Conservation (phyloP, 129 eudicot species). For the Lactuca saligna region DNA sequence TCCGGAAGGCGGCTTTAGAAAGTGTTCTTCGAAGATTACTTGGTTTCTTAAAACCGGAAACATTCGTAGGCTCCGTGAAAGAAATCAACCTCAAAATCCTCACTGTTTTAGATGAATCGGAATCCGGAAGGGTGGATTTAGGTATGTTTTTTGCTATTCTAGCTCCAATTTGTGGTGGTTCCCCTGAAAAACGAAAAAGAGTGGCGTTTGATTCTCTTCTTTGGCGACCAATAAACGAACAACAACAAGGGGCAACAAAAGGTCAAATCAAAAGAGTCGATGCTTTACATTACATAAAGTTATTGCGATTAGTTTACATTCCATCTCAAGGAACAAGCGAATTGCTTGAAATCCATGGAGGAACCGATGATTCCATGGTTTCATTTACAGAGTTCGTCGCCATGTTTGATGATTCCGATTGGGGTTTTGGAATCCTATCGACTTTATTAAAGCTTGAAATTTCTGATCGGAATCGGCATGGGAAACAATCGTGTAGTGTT, state of each 20-base stretch:
- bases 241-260: constrained; percentile 38
- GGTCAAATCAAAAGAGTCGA: constrained; percentile 62
- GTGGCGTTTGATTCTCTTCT: constrained; percentile 82
- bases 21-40: constrained; percentile 71
- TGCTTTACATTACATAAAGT: constrained; percentile 61
- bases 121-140: constrained; percentile 84
- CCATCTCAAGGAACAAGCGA: constrained; percentile 83
- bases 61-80: constrained; percentile 87
- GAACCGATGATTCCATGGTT: constrained; percentile 57
- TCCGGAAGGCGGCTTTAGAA: constrained; percentile 91
- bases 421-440: constrained; percentile 90
- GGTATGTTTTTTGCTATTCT: constrained; percentile 93
- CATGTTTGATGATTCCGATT: constrained; percentile 91
- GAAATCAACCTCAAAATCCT: constrained; percentile 86
- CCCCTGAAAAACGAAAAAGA: constrained; percentile 69
- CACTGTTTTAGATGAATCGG: constrained; percentile 73
- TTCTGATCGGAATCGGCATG: constrained; percentile 84
- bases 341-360: constrained; percentile 82
- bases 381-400: constrained; percentile 63
- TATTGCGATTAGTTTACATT: constrained; percentile 74
- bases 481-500: constrained; percentile 67
- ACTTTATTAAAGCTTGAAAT: constrained; percentile 69
- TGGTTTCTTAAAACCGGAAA: constrained; percentile 83
- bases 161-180: constrained; percentile 85
- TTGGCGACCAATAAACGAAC: constrained; percentile 76